Evolutionary conservation across 2,329 filamentous ascomycete species (phyloP).

Genomic region (Alternaria alternata): DNA sequence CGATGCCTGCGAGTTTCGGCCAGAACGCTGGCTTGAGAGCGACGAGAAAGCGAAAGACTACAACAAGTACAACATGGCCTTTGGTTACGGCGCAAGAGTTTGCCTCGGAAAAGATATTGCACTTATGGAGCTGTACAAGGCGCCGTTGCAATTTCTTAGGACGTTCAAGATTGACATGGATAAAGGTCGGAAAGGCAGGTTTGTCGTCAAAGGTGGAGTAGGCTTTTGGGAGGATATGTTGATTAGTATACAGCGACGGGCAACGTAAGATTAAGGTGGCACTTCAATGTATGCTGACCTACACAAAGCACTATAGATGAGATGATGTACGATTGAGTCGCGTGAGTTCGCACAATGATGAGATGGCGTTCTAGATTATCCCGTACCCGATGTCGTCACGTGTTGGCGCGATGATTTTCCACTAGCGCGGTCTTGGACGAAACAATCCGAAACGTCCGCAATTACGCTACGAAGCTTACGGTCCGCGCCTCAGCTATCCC

Average conservation of each 20-base stretch:
- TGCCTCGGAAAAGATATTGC: slow-evolving; percentile 62
- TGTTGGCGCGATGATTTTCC: slow-evolving; percentile 22
- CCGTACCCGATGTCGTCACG: slow-evolving; percentile 11
- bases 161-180: slow-evolving; percentile 47
- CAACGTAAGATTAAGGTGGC: background rate
- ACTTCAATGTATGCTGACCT: background rate
- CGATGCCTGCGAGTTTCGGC: slow-evolving; percentile 39
- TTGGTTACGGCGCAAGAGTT: slow-evolving; percentile 59
- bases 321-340: background rate
- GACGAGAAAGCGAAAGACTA: slow-evolving; percentile 53
- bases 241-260: slow-evolving; percentile 42
- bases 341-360: background rate
- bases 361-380: slow-evolving; percentile 5
- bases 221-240: slow-evolving; percentile 55
- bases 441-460: slow-evolving; percentile 37
- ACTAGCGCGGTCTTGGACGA: slow-evolving; percentile 32
- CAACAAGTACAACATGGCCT: slow-evolving; percentile 59
- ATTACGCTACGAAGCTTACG: slow-evolving; percentile 29
- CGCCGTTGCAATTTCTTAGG: slow-evolving; percentile 52
- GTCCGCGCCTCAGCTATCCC: slow-evolving; percentile 20
- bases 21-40: slow-evolving; percentile 44
- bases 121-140: slow-evolving; percentile 63
- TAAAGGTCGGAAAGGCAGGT: slow-evolving; percentile 43
- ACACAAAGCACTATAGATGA: background rate
- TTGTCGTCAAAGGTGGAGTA: slow-evolving; percentile 55